phyloP scores from a whole-genome alignment of 2,329 filamentous ascomycete genomes.

The Penicillium sp. region DNA sequence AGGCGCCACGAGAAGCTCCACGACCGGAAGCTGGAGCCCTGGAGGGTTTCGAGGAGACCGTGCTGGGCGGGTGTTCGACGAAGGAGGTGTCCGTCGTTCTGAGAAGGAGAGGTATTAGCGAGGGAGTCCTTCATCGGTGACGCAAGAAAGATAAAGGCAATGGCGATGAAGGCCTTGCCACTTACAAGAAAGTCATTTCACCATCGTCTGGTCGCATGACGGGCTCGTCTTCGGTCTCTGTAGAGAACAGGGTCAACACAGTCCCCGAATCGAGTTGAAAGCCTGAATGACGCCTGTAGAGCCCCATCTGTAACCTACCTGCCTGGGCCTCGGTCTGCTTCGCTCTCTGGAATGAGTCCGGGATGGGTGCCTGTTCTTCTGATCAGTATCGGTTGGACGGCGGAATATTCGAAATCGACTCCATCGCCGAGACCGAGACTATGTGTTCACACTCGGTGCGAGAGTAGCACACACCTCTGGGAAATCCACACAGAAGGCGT shows the following conservation, averaged over 20 bases:
- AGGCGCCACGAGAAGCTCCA: background rate
- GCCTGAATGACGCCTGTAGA: too few relatives aligned
- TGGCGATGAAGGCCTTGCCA: constrained; percentile 5
- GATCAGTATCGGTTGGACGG: background rate
- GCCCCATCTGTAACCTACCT: constrained; percentile 26
- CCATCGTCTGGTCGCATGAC: constrained; percentile 41
- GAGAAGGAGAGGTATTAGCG: constrained; percentile 4
- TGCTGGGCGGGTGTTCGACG: constrained; percentile 68
- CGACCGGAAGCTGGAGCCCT: constrained; percentile 22
- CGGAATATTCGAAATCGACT: too few relatives aligned
- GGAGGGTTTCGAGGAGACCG: constrained; percentile 43
- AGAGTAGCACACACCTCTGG: constrained; percentile 64
- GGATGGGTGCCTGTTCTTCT: constrained; percentile 62
- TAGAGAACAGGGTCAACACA: constrained; percentile 1
- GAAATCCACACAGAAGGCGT: constrained; percentile 97
- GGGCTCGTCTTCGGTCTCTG: constrained; percentile 31
- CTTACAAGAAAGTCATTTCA: constrained; percentile 81
- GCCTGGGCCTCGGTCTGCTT: constrained; percentile 52
- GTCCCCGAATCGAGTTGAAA: background rate
- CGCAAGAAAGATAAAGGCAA: constrained; percentile 3
- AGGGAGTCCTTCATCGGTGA: background rate
- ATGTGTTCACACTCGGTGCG: background rate
- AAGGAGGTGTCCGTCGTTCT: constrained; percentile 91
- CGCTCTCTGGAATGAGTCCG: constrained; percentile 71
- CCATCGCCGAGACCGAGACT: too few relatives aligned